Evolutionary conservation across 305 asterid genomes (phyloP), one percentile per base, ranked within the genome.

Genomic region (Solanum aculeatissimum): DNA sequence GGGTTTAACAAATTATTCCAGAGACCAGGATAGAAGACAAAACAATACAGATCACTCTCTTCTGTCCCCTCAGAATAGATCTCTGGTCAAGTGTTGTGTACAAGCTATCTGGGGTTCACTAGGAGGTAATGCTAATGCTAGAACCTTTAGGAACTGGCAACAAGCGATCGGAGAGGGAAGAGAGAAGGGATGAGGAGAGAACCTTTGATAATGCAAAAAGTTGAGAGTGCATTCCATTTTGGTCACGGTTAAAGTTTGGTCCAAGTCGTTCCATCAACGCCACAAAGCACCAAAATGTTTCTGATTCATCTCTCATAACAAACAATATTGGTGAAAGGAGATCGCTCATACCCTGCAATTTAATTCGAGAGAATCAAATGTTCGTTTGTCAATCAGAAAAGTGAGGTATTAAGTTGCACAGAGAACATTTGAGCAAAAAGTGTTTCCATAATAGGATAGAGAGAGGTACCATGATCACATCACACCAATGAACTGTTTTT

Each of bases 141-240:
- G 63, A 75, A 51, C 29, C 47, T 78, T 78, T 10, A 53, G n/a
- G n/a, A 38, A 78, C 49, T 18, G 16, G 32, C 42, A 18, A 78
- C 66, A 27, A 53, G 83, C 18, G 65, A 77, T 63, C 1, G 12
- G 53, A 21, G 74, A 13, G 81, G 45, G 49, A 68, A 79, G 80
- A 81, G 86, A 83, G 86, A 84, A 83, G n/a, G 84, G 19, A 35
- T 32, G 79, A 69, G 43, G 72, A 66, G 62, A 81, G 75, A 83
- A 95, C 99, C 99, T 97, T 97, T 85, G 98, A 91, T 87, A 97
- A 83, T 77, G 99, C 99, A 90, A 97, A 95, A 85, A 97, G 98
- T 91, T 97, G 99, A 63, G 99, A 88, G 88, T 97, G 99, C 99
- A 95, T 95, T 89, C 99, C 99, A 91, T 92, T 97, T 86, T 97